Conservation (phyloP, 2,329 filamentous ascomycete genomes). For the Epichloe gansuensis region DNA sequence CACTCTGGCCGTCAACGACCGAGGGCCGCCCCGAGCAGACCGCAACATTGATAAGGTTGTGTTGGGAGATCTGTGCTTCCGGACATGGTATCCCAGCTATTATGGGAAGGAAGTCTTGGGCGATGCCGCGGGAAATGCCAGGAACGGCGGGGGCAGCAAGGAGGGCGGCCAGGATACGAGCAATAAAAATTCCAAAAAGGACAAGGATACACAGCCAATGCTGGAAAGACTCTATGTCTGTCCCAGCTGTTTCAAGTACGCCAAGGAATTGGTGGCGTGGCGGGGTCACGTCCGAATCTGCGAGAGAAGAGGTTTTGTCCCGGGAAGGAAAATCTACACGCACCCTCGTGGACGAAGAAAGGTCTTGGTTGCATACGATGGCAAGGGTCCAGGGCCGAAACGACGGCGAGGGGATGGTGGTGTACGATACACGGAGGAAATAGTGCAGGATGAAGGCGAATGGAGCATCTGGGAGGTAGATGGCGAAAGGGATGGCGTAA, state of each 20-base stretch:
- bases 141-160: conserved; percentile 14
- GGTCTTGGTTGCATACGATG: conserved; percentile 23
- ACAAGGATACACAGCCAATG: conserved; percentile 27
- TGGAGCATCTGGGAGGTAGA: conserved; percentile 91
- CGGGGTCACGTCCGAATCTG: conserved; percentile 46
- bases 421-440: conserved; percentile 27
- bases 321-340: conserved; percentile 62
- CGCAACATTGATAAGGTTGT: conserved; percentile 82
- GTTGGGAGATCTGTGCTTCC: conserved; percentile 70
- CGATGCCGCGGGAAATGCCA: conserved; percentile 25
- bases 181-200: conserved; percentile 19
- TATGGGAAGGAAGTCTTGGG: conserved; percentile 62
- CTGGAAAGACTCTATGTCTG: conserved; percentile 73
- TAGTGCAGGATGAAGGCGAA: conserved; percentile 49
- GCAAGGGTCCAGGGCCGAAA: conserved; percentile 21
- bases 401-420: conserved; percentile 24
- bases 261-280: conserved; percentile 47
- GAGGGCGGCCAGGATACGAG: conserved; percentile 16
- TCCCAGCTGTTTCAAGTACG: conserved; percentile 89
- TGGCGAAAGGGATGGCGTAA: conserved; percentile 65
- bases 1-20: conserved; percentile 14
- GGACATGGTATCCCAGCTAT: conserved; percentile 86
- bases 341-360: conserved; percentile 37
- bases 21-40: conserved; percentile 33
- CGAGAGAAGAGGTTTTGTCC: conserved; percentile 34